Evolutionary conservation across 73 alveolate species (phyloP), one percentile per base, ranked within the genome.

Genomic region (Paramecium primaurelia): DNA sequence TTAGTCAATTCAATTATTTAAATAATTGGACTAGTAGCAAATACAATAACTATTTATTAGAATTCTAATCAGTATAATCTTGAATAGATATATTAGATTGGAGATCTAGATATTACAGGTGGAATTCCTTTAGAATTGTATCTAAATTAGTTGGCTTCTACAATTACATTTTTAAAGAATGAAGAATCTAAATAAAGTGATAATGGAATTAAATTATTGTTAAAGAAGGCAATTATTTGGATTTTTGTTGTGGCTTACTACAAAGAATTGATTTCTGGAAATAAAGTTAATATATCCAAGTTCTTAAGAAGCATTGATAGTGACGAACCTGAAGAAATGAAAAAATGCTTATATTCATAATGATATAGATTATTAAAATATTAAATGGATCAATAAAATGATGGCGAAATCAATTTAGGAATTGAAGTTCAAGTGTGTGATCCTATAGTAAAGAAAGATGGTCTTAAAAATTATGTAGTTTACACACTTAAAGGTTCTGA

Each of bases 401-500:
- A 54, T 0, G 69, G 69, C 4, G 20, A 54, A 16, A 34, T 4
- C 34, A 54, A 16, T n/a, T 16, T 16, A 54, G 69, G 22, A 80
- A 14, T 42, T 45, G 75, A 80, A 45, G 75, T 80, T 38, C 11
- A 18, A 80, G 91, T 80, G 8, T 18, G 91, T 44, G 91, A 80
- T 80, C 91, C 91, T 7, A 80, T 80, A 2, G 58, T 80, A 10
- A 64, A 64, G 49, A 87, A 87, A 59, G 94, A 89, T 32, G 94
- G 94, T 9, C 40, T 89, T 14, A 71, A 77, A 18, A 49, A 89
- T 71, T 83, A 89, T 14, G 94, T 89, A 1, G 92, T 89, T 47
- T 89, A 89, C 83, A 73, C 91, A 22, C 25, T 89, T n/a, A 89
- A 71, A 83, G 94, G 94, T 32, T 44, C 22, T 58, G 94, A 89